Evolutionary conservation across 2,329 filamentous ascomycete species (phyloP).

Genomic region (Didymella arachidicola): DNA sequence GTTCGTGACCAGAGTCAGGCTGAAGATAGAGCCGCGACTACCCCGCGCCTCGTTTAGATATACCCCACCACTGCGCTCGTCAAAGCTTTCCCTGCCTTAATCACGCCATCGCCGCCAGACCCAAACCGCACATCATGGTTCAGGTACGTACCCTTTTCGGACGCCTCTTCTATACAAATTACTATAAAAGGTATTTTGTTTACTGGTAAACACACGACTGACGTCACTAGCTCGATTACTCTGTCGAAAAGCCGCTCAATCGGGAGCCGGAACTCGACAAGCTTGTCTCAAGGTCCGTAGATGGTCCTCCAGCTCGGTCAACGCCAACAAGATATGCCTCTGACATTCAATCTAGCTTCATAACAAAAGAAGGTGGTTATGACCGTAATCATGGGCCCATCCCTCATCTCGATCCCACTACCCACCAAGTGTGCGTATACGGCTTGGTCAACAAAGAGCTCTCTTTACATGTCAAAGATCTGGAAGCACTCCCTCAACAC

Average conservation of each 20-base stretch:
- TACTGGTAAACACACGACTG: constrained; percentile 11
- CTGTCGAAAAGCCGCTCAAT: constrained; percentile 58
- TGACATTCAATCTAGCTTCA: constrained; percentile 51
- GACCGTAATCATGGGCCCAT: constrained; percentile 66
- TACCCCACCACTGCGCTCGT: constrained; percentile 20
- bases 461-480: constrained; percentile 56
- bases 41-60: constrained; percentile 21
- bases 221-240: constrained; percentile 50
- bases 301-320: neutral
- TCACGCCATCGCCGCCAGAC: constrained; percentile 42
- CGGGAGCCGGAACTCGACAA: constrained; percentile 56
- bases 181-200: constrained; percentile 31
- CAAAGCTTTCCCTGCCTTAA: constrained; percentile 32
- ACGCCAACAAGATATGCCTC: neutral
- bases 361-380: constrained; percentile 59
- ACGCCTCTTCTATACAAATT: constrained; percentile 13
- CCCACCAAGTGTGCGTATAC: constrained; percentile 57
- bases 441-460: constrained; percentile 58
- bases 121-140: constrained; percentile 34
- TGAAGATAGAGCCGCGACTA: constrained; percentile 12
- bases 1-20: constrained; percentile 13
- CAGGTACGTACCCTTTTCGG: constrained; percentile 33
- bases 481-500: constrained; percentile 61
- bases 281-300: constrained; percentile 53
- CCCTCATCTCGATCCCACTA: constrained; percentile 55